A percentile compares a stretch with the other conserved stretches of the same genome.
Evolutionary conservation across 1,139 yeast genomes (phyloP).

Genomic region (Cylindricascospora bacillispora): DNA sequence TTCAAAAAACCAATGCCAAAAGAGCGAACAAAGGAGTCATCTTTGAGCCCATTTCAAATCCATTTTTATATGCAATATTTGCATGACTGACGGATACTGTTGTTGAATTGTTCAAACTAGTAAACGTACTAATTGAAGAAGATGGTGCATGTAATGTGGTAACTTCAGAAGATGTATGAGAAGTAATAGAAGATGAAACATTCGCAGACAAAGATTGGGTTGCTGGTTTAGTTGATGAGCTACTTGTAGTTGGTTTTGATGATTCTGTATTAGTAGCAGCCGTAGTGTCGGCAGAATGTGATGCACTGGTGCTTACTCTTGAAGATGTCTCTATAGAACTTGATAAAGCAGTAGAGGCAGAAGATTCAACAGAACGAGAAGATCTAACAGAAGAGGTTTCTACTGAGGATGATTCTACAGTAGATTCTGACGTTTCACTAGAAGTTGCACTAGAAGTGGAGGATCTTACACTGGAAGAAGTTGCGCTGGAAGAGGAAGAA

Average conservation of each 20-base stretch:
- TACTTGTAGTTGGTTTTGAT: conserved; percentile 1
- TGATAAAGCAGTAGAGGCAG: conserved; percentile 1
- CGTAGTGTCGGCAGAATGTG: not conserved
- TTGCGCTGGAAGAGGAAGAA: conserved; percentile 4
- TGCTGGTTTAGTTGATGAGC: not conserved
- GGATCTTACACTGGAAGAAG: conserved; percentile 4
- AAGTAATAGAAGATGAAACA: not conserved
- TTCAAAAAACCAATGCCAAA: no score
- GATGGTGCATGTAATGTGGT: not conserved
- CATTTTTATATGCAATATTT: not conserved
- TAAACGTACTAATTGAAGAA: not conserved
- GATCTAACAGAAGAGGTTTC: conserved; percentile 9
- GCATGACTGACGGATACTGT: not conserved
- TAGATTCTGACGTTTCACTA: conserved; percentile 6
- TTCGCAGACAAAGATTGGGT: not conserved
- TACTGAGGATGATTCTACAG: no score
- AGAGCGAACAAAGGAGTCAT: no score
- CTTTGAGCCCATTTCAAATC: no score
- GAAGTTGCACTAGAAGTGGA: conserved; percentile 6
- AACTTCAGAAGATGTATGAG: no score
- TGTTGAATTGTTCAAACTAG: not conserved
- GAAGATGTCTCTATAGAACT: no score
- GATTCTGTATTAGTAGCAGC: not conserved
- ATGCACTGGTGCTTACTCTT: conserved; percentile 1
- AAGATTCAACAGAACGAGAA: no score